Evolutionary conservation across 2,329 filamentous ascomycete species (phyloP).

Genomic region (Epichloe brachyelytri): DNA sequence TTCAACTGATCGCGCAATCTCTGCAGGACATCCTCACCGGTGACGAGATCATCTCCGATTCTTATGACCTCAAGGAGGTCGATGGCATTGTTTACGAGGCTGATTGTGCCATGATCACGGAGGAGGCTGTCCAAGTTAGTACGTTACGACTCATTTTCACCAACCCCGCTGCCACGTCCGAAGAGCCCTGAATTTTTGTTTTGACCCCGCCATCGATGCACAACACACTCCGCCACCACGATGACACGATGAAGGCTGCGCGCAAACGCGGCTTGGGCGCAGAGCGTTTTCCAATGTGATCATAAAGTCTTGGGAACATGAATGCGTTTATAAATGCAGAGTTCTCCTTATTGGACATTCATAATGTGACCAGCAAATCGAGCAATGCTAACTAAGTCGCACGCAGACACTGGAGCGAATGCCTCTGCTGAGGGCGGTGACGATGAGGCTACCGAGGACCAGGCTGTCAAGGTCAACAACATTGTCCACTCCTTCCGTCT

Average conservation of each 20-base stretch:
- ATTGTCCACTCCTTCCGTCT: slow-evolving; percentile 88
- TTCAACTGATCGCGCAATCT: slow-evolving; percentile 15
- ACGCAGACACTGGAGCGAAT: slow-evolving; percentile 78
- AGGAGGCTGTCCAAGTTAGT: slow-evolving; percentile 64
- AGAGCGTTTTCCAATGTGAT: too few relatives aligned
- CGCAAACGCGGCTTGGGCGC: too few relatives aligned
- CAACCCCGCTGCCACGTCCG: not conserved
- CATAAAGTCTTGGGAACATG: not conserved
- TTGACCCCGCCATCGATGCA: not conserved
- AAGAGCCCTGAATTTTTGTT: not conserved
- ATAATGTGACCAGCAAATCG: not conserved
- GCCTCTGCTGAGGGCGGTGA: slow-evolving; percentile 88
- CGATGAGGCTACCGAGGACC: slow-evolving; percentile 65
- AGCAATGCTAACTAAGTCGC: not conserved
- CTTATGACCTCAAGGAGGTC: slow-evolving; percentile 69
- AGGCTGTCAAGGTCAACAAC: slow-evolving; percentile 69
- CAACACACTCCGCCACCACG: not conserved
- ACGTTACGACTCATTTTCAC: slow-evolving; percentile 23
- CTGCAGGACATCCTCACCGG: slow-evolving; percentile 71
- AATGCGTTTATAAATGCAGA: not conserved
- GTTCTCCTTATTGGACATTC: not conserved
- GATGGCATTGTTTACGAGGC: slow-evolving; percentile 77
- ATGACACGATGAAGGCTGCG: not conserved
- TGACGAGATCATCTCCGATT: slow-evolving; percentile 96
- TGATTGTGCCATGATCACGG: slow-evolving; percentile 80